Conservation (phyloP, 116 monocot species). For the Papilionanthe hybrid region DNA sequence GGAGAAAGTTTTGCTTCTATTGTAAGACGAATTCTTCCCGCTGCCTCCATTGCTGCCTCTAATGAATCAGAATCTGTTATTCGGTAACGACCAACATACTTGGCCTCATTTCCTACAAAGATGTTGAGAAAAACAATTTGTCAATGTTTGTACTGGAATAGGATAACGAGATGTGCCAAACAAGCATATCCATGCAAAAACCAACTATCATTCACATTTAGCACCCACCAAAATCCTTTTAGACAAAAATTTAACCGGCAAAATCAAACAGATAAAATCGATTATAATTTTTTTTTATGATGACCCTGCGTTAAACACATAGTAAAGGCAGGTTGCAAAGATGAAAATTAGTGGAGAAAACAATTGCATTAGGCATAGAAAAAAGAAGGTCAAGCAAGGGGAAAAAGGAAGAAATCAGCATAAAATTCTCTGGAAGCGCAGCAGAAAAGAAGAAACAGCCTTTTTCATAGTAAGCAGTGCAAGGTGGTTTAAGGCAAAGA, state of each 20-base stretch:
- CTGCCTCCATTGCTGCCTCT: constrained; percentile 50
- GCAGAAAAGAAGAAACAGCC: background rate
- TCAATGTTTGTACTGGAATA: background rate
- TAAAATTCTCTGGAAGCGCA: background rate
- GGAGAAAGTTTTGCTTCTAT: constrained; percentile 62
- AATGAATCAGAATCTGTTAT: constrained; percentile 45
- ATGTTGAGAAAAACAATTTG: background rate
- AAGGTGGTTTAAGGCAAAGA: background rate
- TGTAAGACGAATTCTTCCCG: constrained; percentile 41
- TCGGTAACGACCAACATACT: constrained; percentile 50
- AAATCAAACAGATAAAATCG: background rate
- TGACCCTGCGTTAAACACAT: background rate
- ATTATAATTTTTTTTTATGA: background rate
- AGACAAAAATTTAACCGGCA: background rate
- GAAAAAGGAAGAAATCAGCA: background rate
- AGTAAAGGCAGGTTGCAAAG: background rate
- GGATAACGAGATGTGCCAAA: background rate
- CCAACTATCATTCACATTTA: background rate
- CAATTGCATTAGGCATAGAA: background rate
- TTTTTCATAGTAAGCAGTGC: background rate
- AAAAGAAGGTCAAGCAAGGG: background rate
- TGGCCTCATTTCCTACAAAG: constrained; percentile 45
- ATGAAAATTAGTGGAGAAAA: background rate
- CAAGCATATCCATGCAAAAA: background rate
- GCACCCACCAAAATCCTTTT: background rate